Percentiles rank a stretch among this genome's conserved stretches.
phyloP scores from a whole-genome alignment of 2,329 filamentous ascomycete genomes.

The Keithomyces neogunnii region DNA sequence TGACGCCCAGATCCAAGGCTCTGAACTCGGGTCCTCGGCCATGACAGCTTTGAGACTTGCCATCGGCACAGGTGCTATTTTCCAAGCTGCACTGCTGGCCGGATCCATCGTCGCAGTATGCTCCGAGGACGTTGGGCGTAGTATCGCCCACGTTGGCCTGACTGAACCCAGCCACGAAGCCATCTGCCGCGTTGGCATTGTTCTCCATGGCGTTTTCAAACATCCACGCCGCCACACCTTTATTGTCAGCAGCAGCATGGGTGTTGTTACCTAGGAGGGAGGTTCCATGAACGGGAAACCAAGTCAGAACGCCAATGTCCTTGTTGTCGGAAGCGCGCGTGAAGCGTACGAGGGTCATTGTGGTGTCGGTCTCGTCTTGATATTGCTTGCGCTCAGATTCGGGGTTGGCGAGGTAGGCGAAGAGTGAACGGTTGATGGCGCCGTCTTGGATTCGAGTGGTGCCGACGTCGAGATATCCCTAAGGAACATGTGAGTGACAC shows the following conservation, averaged over 20 bases:
- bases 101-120: constrained; percentile 81
- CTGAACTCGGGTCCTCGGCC: constrained; percentile 63
- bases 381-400: constrained; percentile 66
- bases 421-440: constrained; percentile 84
- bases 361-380: constrained; percentile 41
- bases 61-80: constrained; percentile 74
- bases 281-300: constrained; percentile 89
- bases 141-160: constrained; percentile 90
- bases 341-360: constrained; percentile 71
- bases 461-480: constrained; percentile 63
- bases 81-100: constrained; percentile 63
- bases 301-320: constrained; percentile 74
- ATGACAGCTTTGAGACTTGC: constrained; percentile 62
- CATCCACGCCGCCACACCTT: constrained; percentile 80
- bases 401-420: constrained; percentile 81
- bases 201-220: constrained; percentile 62
- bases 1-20: constrained; percentile 60
- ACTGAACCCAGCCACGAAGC: constrained; percentile 85
- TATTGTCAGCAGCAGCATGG: constrained; percentile 88
- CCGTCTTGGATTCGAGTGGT: constrained; percentile 62
- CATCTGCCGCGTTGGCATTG: constrained; percentile 47
- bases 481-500: background rate
- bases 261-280: constrained; percentile 90
- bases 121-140: constrained; percentile 77
- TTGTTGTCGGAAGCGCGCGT: constrained; percentile 65